Conservation (phyloP, 2,329 filamentous ascomycete species). For the Sarocladiaceae sp. region DNA sequence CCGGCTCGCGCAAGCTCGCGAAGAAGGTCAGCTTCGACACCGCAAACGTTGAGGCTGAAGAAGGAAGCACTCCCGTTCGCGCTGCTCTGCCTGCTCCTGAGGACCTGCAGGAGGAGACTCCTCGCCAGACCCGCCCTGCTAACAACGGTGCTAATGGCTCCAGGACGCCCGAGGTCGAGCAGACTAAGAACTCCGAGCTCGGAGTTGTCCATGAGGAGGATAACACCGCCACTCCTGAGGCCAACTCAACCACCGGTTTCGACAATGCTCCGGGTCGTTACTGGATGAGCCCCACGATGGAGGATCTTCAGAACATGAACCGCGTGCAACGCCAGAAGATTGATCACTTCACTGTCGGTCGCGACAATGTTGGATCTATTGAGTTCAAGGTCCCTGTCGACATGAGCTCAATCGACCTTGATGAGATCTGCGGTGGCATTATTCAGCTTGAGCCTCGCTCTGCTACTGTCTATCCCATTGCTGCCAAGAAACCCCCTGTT, state of each 20-base stretch:
- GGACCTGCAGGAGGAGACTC: slow-evolving; percentile 31
- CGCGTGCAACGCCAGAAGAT: slow-evolving; percentile 74
- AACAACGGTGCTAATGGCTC: slow-evolving; percentile 26
- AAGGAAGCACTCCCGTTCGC: slow-evolving; percentile 28
- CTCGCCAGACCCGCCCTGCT: slow-evolving; percentile 50
- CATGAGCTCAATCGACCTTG: slow-evolving; percentile 71
- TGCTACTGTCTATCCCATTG: slow-evolving; percentile 81
- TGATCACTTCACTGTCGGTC: slow-evolving; percentile 73
- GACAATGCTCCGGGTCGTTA: slow-evolving; percentile 67
- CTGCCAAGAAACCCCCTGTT: slow-evolving; percentile 72
- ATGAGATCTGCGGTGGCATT: slow-evolving; percentile 73
- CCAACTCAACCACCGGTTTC: slow-evolving; percentile 17
- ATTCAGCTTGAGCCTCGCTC: slow-evolving; percentile 73
- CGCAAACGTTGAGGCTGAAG: slow-evolving; percentile 38
- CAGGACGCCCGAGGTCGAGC: slow-evolving; percentile 61
- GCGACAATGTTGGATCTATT: slow-evolving; percentile 75
- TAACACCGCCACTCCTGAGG: slow-evolving; percentile 23
- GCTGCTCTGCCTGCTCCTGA: slow-evolving; percentile 30
- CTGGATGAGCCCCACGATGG: slow-evolving; percentile 75
- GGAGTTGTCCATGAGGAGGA: slow-evolving; percentile 74
- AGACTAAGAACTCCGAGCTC: slow-evolving; percentile 63
- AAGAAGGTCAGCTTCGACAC: slow-evolving; percentile 94
- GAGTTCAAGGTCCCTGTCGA: slow-evolving; percentile 80
- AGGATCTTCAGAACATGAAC: slow-evolving; percentile 75
- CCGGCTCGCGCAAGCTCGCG: slow-evolving; percentile 54